These are phyloP conservation scores for Trichosporon ovoides DNA, from an alignment of 1,284 basidiomycete genomes.

Conservation along the genomic window DNA sequence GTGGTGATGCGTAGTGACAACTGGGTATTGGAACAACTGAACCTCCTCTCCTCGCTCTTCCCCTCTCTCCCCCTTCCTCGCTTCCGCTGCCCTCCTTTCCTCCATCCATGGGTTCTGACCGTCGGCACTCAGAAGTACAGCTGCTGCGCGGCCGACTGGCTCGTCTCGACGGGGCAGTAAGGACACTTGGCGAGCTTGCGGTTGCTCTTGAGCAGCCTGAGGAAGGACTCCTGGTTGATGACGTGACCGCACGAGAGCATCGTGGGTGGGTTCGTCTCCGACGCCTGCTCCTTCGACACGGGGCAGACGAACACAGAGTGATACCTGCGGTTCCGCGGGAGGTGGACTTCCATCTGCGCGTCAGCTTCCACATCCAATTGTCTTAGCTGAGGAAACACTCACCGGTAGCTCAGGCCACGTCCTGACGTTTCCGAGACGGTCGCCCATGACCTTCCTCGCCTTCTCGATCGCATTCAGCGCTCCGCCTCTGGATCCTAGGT, in stretches of 20 bases:
- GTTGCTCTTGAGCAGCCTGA: slow-evolving; percentile 67
- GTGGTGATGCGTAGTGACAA: no score
- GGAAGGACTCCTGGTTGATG: slow-evolving; percentile 78
- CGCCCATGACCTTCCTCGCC: slow-evolving; percentile 84
- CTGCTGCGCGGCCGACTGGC: slow-evolving; percentile 32
- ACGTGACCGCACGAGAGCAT: slow-evolving; percentile 96
- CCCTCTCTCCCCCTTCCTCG: no score
- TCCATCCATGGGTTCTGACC: neutral
- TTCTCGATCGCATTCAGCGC: slow-evolving; percentile 86
- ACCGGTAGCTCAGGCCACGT: slow-evolving; percentile 87
- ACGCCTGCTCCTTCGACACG: slow-evolving; percentile 94
- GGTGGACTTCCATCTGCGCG: slow-evolving; percentile 84
- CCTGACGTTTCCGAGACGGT: slow-evolving; percentile 78
- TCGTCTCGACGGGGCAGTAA: slow-evolving; percentile 47
- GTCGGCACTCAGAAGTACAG: slow-evolving; percentile 39
- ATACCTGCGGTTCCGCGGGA: slow-evolving; percentile 78
- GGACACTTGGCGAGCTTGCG: slow-evolving; percentile 47
- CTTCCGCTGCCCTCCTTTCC: no score
- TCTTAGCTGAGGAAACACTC: slow-evolving; percentile 40
- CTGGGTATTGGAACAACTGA: no score
- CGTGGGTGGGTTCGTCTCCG: slow-evolving; percentile 90
- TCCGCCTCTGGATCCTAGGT: slow-evolving; percentile 77
- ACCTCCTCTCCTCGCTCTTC: no score
- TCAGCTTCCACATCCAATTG: neutral
- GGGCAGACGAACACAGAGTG: slow-evolving; percentile 98